Evolutionary conservation across 2,329 filamentous ascomycete species (phyloP).

Genomic region (Aspergillus floridensis): DNA sequence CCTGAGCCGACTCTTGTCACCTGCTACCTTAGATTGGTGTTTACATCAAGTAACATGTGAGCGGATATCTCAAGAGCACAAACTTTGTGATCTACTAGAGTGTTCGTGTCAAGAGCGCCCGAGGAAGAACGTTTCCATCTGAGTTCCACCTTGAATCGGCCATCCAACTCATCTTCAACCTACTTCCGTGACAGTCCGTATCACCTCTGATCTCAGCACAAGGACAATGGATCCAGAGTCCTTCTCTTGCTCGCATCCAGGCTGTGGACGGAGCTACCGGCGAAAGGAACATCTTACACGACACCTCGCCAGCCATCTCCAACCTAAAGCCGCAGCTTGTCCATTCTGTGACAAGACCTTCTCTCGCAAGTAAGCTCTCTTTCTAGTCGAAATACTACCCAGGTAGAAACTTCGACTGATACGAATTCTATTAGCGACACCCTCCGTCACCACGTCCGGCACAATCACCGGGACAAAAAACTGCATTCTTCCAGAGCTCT

Average conservation of each 20-base stretch:
- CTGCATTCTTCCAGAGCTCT: not conserved
- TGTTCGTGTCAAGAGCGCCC: no score
- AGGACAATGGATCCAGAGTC: not conserved
- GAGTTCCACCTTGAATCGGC: no score
- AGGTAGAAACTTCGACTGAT: no score
- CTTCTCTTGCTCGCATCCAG: not conserved
- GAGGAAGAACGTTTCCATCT: no score
- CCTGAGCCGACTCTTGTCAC: no score
- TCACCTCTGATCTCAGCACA: no score
- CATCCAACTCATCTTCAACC: no score
- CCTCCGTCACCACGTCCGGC: constrained; percentile 16
- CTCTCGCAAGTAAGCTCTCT: not conserved
- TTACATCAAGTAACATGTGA: no score
- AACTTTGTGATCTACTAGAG: fast-evolving
- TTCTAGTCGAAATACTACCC: no score
- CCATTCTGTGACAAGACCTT: not conserved
- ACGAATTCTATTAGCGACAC: constrained; percentile 7
- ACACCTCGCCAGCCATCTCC: not conserved
- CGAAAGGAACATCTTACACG: constrained; percentile 19
- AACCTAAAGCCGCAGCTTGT: not conserved
- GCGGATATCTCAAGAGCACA: no score
- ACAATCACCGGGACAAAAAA: constrained; percentile 9
- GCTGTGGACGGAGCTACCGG: constrained; percentile 15
- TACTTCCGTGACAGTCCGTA: no score
- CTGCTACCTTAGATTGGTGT: no score